phyloP scores from a whole-genome alignment of 129 eudicot genomes.

The Silybum marianum region DNA sequence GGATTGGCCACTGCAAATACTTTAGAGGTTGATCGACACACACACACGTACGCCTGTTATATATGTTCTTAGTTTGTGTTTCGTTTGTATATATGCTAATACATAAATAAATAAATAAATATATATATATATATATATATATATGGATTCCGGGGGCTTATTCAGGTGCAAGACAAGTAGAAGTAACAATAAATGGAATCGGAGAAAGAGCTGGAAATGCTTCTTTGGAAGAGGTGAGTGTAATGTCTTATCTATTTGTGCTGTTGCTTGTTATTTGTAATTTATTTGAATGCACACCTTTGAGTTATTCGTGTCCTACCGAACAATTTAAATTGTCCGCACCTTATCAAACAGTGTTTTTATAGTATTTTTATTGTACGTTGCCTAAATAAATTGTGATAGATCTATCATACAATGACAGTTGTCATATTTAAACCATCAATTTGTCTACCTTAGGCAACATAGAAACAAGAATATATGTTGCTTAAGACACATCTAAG shows the following conservation, averaged over 20 bases:
- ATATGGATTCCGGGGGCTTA: constrained; percentile 56
- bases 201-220: constrained; percentile 98
- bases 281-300: not conserved
- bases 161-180: constrained; percentile 89
- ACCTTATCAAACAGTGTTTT: too few relatives aligned
- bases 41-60: constrained; percentile 3
- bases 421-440: too few relatives aligned
- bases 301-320: not conserved
- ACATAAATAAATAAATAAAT: too few relatives aligned
- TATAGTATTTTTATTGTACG: too few relatives aligned
- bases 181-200: constrained; percentile 85
- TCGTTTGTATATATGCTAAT: not conserved
- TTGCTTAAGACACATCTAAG: too few relatives aligned
- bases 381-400: too few relatives aligned
- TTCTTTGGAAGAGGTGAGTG: constrained; percentile 78
- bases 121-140: too few relatives aligned
- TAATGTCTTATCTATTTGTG: too few relatives aligned
- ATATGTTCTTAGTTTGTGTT: not conserved
- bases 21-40: constrained; percentile 40
- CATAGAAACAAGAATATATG: too few relatives aligned
- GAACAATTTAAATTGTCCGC: too few relatives aligned
- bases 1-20: constrained; percentile 77
- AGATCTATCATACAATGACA: too few relatives aligned
- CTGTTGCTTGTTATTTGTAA: not conserved
- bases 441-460: too few relatives aligned